Evolutionary conservation across 164 flowering plant genomes (phyloP).

Genomic region (Litsea cubeba): DNA sequence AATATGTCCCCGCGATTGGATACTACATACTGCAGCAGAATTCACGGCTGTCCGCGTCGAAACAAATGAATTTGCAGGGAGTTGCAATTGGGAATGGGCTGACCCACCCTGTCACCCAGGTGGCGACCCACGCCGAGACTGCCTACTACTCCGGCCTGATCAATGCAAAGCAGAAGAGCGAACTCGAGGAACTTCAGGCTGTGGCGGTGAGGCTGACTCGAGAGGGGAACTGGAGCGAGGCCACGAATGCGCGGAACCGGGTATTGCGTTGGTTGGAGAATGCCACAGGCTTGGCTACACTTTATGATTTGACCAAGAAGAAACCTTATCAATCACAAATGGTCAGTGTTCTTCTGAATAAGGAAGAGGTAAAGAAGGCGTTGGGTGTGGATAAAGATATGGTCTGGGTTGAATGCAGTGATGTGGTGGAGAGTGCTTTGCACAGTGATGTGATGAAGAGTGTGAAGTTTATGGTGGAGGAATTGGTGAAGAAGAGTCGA

Average conservation of each 20-base stretch:
- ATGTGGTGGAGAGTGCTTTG: conserved; percentile 38
- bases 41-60: not conserved
- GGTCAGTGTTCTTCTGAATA: conserved; percentile 31
- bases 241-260: conserved; percentile 15
- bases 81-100: conserved; percentile 74
- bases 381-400: conserved; percentile 39
- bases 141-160: conserved; percentile 57
- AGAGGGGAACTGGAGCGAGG: conserved; percentile 25
- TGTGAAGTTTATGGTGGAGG: conserved; percentile 54
- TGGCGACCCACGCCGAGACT: conserved; percentile 49
- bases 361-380: conserved; percentile 37
- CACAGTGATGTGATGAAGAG: conserved; percentile 88
- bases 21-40: conserved; percentile 39
- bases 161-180: conserved; percentile 49
- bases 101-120: conserved; percentile 66
- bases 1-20: conserved; percentile 74
- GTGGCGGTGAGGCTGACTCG: conserved; percentile 15
- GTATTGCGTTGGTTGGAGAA: conserved; percentile 15
- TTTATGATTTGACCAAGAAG: conserved; percentile 23
- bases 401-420: conserved; percentile 54
- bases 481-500: conserved; percentile 30
- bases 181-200: conserved; percentile 21
- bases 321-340: conserved; percentile 36
- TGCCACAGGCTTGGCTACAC: conserved; percentile 25
- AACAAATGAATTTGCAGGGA: conserved; percentile 33